These are phyloP conservation scores for Rhododendron molle DNA, from an alignment of 148 eudicot genomes.

Conservation along the genomic window DNA sequence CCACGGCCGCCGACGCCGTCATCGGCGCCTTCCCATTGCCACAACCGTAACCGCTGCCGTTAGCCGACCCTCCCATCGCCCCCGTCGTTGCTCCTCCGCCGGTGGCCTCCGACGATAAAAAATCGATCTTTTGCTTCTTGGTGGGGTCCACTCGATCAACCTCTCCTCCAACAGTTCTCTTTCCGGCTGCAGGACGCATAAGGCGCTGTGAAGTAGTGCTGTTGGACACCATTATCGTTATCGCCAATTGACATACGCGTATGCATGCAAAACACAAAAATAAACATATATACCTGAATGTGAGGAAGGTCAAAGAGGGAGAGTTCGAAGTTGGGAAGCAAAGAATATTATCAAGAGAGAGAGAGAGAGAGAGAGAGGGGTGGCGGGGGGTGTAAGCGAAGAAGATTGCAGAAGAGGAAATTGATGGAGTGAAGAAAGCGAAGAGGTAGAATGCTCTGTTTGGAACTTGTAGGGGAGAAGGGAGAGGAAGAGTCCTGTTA, in stretches of 20 bases:
- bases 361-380: not conserved
- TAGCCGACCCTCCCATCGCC: constrained; percentile 13
- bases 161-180: constrained; percentile 61
- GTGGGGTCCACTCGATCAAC: constrained; percentile 31
- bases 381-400: not conserved
- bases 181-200: constrained; percentile 57
- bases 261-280: not conserved
- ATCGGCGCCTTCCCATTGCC: constrained; percentile 26
- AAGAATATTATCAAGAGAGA: not conserved
- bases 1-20: constrained; percentile 13
- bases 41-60: constrained; percentile 19
- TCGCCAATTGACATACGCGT: not conserved
- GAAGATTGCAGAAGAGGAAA: not conserved
- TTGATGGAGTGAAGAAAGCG: constrained; percentile 13
- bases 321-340: not conserved
- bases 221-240: not conserved
- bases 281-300: not conserved
- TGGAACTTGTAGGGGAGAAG: too few species aligned
- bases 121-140: constrained; percentile 37
- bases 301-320: not conserved
- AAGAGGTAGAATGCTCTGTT: too few species aligned
- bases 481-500: too few species aligned
- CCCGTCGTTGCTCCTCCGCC: not conserved
- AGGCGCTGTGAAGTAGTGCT: constrained; percentile 48
- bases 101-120: constrained; percentile 25